These are phyloP conservation scores for Hymenoscyphus albidus DNA, from an alignment of 2,329 filamentous ascomycete genomes.

Conservation along the genomic window DNA sequence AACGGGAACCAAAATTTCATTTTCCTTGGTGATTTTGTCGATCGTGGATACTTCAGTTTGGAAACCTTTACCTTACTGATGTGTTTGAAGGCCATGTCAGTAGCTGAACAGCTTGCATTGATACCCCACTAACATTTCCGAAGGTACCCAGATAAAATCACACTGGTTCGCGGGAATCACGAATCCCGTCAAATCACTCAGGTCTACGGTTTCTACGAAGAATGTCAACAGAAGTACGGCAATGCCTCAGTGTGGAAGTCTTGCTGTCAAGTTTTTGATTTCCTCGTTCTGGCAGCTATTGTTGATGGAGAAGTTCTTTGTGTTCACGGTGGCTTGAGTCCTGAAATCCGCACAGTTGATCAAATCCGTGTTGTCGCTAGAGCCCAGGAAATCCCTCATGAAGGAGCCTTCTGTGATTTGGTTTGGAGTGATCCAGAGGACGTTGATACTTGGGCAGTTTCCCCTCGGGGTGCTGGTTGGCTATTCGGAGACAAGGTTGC, in stretches of 20 bases:
- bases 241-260: conserved; percentile 77
- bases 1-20: conserved; percentile 66
- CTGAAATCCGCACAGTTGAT: conserved; percentile 70
- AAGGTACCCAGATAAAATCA: conserved; percentile 69
- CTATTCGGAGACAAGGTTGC: conserved; percentile 60
- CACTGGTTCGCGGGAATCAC: conserved; percentile 70
- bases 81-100: conserved; percentile 68
- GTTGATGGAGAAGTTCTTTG: conserved; percentile 73
- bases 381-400: conserved; percentile 73
- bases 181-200: conserved; percentile 75
- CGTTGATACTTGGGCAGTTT: conserved; percentile 67
- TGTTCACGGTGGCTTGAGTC: conserved; percentile 67
- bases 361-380: conserved; percentile 71
- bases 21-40: conserved; percentile 70
- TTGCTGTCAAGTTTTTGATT: conserved; percentile 75
- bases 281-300: conserved; percentile 68
- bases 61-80: conserved; percentile 70
- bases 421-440: conserved; percentile 74
- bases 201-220: conserved; percentile 76
- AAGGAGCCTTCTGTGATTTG: conserved; percentile 72
- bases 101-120: conserved; percentile 10
- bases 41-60: conserved; percentile 69
- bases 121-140: conserved; percentile 18
- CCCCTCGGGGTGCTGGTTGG: conserved; percentile 61
- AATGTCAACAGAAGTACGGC: conserved; percentile 73